Conservation (phyloP, 1,139 yeast species). For the Pichia sp. region DNA sequence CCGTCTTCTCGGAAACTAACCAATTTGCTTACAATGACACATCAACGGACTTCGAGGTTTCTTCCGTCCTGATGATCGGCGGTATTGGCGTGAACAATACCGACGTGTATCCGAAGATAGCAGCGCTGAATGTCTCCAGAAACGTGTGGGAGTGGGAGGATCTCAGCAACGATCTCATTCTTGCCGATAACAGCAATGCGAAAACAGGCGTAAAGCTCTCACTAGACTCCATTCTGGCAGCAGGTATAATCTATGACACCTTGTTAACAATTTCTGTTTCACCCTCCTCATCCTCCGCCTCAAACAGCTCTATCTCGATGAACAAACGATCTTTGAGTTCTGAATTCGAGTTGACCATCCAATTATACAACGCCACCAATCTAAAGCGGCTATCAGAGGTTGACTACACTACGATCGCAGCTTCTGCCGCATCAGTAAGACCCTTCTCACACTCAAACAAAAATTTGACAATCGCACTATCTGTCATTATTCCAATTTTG, state of each 20-base stretch:
- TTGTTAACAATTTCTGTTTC: constrained; percentile 4
- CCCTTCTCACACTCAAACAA: constrained; percentile 20
- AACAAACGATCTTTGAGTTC: not conserved
- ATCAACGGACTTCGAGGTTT: constrained; percentile 29
- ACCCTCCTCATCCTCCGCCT: not conserved
- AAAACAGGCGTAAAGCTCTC: constrained; percentile 6
- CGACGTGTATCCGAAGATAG: constrained; percentile 36
- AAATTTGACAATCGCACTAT: constrained; percentile 28
- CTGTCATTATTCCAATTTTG: constrained; percentile 32
- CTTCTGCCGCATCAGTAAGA: not conserved
- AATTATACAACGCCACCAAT: constrained; percentile 30
- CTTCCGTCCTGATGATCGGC: constrained; percentile 36
- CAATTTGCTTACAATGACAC: constrained; percentile 21
- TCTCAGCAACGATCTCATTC: constrained; percentile 24
- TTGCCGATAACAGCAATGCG: constrained; percentile 23
- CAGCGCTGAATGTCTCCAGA: constrained; percentile 34
- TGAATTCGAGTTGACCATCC: constrained; percentile 20
- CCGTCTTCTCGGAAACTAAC: constrained; percentile 33
- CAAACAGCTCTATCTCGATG: constrained; percentile 15
- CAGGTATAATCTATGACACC: constrained; percentile 13
- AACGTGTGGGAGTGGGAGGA: constrained; percentile 41
- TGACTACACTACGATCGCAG: constrained; percentile 24
- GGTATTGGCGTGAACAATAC: constrained; percentile 28
- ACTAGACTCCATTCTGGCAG: constrained; percentile 12
- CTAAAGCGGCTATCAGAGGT: constrained; percentile 10